phyloP scores from a whole-genome alignment of 805 yeast species.

The Saccharomycopsis microspora region DNA sequence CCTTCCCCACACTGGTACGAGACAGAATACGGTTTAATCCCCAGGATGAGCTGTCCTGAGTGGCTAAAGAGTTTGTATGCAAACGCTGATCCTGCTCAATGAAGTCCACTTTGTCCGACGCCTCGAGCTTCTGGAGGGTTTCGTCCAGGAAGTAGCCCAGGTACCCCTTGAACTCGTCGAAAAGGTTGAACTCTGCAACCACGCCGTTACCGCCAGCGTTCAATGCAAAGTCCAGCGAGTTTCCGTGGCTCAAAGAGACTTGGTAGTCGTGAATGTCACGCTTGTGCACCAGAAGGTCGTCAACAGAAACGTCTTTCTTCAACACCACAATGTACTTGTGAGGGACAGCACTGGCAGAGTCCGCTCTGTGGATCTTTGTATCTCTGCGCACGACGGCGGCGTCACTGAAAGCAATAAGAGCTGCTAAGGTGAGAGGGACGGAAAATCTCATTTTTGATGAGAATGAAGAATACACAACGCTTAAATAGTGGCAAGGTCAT shows the following conservation, averaged over 20 bases:
- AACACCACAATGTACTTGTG: conserved; percentile 9
- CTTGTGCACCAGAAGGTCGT: not conserved
- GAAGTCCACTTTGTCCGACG: conserved; percentile 43
- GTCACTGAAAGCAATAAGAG: no score
- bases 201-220: not conserved
- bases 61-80: conserved; percentile 29
- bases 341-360: not conserved
- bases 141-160: not conserved
- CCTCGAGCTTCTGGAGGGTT: not conserved
- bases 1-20: conserved; percentile 21
- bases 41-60: conserved; percentile 60
- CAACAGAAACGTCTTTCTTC: not conserved
- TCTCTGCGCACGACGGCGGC: no score
- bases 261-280: not conserved
- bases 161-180: not conserved
- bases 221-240: not conserved
- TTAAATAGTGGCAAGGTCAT: no score
- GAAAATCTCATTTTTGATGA: no score
- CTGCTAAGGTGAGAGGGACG: no score
- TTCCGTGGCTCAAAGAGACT: not conserved
- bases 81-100: conserved; percentile 43
- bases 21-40: conserved; percentile 59
- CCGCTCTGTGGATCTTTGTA: not conserved
- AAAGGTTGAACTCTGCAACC: not conserved
- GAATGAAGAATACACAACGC: no score